A percentile compares a stretch with the other conserved stretches of the same genome.
phyloP scores from a whole-genome alignment of 768 basidiomycete genomes.

The Lentinula aciculospora region DNA sequence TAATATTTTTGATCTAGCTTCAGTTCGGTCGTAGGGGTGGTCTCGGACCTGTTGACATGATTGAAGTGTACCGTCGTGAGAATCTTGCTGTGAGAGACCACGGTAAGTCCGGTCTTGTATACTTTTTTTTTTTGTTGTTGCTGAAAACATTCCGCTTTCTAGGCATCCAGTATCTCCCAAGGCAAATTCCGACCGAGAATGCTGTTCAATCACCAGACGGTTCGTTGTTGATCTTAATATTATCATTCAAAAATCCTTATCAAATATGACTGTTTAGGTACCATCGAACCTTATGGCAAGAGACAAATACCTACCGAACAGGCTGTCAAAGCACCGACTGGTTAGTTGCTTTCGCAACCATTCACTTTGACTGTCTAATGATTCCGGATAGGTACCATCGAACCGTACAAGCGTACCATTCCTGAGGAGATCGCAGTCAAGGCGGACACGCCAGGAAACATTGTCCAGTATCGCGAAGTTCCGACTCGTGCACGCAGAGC shows the following conservation, averaged over 20 bases:
- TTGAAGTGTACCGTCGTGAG: slow-evolving; percentile 4
- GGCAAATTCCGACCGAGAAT: slow-evolving; percentile 22
- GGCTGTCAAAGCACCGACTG: not conserved
- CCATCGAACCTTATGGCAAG: slow-evolving; percentile 19
- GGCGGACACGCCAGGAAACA: slow-evolving; percentile 2
- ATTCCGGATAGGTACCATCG: slow-evolving; percentile 22
- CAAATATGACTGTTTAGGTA: not conserved
- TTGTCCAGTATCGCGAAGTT: not conserved
- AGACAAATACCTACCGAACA: not conserved
- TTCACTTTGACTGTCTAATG: slow-evolving; percentile 10
- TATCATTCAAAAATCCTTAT: not conserved
- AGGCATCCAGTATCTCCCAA: not conserved
- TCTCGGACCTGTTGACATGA: slow-evolving; percentile 24
- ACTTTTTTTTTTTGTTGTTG: not conserved
- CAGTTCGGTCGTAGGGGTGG: slow-evolving; percentile 29
- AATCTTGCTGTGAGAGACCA: slow-evolving; percentile 2
- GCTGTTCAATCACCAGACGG: slow-evolving; percentile 30
- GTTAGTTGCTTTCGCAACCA: not conserved
- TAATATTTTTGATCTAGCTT: slow-evolving; percentile 20
- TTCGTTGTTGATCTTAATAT: slow-evolving; percentile 20
- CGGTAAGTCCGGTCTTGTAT: not conserved
- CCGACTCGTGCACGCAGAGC: not conserved
- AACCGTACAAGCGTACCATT: slow-evolving; percentile 14
- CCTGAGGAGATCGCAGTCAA: slow-evolving; percentile 1
- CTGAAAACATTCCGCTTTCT: not conserved